Evolutionary conservation across 768 basidiomycete genomes (phyloP).

Genomic region (Fomitopsis pulvina): DNA sequence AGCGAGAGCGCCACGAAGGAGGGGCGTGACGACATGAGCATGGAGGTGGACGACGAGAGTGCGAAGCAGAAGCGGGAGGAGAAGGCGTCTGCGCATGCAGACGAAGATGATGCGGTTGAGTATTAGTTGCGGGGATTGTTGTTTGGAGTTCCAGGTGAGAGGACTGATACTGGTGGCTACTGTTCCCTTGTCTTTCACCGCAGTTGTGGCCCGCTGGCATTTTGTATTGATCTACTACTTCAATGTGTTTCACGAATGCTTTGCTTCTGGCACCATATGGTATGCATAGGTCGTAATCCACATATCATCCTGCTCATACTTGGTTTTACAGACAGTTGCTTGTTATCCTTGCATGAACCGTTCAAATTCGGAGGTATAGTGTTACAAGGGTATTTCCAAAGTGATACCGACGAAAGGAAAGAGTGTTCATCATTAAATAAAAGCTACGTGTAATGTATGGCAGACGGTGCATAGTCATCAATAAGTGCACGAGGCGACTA

Average conservation of each 20-base stretch:
- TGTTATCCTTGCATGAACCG: neutral
- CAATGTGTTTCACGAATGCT: neutral
- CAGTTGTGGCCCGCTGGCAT: neutral
- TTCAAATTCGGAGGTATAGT: neutral
- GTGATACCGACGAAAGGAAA: neutral
- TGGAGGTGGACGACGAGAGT: conserved; percentile 29
- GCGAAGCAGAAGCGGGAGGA: conserved; percentile 26
- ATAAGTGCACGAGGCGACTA: neutral
- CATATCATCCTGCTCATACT: too few species aligned
- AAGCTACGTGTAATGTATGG: neutral
- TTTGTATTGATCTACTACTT: neutral
- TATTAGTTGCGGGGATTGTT: conserved; percentile 30
- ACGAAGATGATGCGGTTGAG: conserved; percentile 79
- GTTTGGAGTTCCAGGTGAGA: neutral
- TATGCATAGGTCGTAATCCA: too few species aligned
- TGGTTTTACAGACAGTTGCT: too few species aligned
- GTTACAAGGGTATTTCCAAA: neutral
- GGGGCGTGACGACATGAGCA: conserved; percentile 1
- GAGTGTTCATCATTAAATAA: neutral
- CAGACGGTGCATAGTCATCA: neutral
- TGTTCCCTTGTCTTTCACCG: neutral
- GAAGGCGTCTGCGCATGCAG: conserved; percentile 48
- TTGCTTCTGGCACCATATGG: neutral
- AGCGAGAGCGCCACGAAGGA: neutral
- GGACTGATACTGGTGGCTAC: neutral